These are phyloP conservation scores for Auricularia heimuer DNA, from an alignment of 768 basidiomycete species.

Conservation along the genomic window DNA sequence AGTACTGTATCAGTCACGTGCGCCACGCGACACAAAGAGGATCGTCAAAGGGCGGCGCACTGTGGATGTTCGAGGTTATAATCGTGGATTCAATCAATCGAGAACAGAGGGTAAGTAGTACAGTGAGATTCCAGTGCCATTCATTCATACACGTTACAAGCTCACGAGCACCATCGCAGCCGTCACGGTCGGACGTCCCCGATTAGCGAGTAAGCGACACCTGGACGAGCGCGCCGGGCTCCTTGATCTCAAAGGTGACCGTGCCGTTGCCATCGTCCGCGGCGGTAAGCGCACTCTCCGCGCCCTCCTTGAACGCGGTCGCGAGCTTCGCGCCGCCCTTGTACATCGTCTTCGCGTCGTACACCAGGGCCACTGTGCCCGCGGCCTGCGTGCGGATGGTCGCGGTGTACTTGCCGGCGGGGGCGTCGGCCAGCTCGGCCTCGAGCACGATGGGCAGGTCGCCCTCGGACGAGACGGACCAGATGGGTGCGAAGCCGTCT, in stretches of 20 bases:
- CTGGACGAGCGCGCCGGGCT: not conserved
- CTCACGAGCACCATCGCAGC: not conserved
- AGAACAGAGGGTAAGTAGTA: too few relatives aligned
- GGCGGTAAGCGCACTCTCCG: not conserved
- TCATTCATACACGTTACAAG: too few relatives aligned
- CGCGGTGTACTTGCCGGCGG: not conserved
- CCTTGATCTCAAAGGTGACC: not conserved
- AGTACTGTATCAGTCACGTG: too few relatives aligned
- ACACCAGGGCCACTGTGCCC: not conserved
- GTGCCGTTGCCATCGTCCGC: not conserved
- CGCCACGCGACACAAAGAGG: too few relatives aligned
- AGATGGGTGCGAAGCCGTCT: too few relatives aligned
- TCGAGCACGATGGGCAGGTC: not conserved
- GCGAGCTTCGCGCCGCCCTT: not conserved
- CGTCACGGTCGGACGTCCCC: too few relatives aligned
- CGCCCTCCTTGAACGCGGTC: not conserved
- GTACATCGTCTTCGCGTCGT: not conserved
- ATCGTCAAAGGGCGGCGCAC: too few relatives aligned
- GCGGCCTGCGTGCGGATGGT: not conserved
- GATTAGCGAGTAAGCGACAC: not conserved
- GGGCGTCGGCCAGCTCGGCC: not conserved
- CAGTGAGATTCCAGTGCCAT: too few relatives aligned
- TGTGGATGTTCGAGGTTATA: too few relatives aligned
- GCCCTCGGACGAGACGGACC: too few relatives aligned
- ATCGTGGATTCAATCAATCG: too few relatives aligned